Evolutionary conservation across 306 rosid species (phyloP).

Genomic region (Myrica gale): DNA sequence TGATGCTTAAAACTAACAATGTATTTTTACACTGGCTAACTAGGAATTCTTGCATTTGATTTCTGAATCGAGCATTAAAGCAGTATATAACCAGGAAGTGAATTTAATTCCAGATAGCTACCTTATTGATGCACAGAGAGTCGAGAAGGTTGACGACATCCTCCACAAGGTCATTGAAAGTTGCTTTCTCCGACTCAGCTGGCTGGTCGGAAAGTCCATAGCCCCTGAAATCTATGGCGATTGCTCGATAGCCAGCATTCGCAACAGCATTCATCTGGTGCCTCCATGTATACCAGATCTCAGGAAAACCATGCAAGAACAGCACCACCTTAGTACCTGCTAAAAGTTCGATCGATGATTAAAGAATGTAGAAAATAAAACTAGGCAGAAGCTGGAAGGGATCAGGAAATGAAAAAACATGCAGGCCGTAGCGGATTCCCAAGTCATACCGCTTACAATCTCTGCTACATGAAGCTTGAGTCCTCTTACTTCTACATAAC

Average conservation of each 20-base stretch:
- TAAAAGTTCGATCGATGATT: background rate
- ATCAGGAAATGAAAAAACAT: background rate
- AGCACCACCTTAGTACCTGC: constrained; percentile 61
- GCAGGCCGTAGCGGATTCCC: background rate
- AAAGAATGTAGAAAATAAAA: background rate
- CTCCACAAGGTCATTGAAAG: constrained; percentile 38
- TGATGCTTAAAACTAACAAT: no score
- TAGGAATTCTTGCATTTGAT: no score
- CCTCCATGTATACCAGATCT: constrained; percentile 82
- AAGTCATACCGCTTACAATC: constrained; percentile 42
- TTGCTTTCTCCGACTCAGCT: constrained; percentile 45
- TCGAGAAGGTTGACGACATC: constrained; percentile 54
- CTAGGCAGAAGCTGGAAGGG: no score
- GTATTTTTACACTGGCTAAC: no score
- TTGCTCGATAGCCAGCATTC: constrained; percentile 58
- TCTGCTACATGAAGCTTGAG: constrained; percentile 69
- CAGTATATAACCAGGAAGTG: no score
- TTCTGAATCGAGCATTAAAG: no score
- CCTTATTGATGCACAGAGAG: constrained; percentile 53
- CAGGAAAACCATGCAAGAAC: constrained; percentile 79
- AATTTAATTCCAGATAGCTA: background rate
- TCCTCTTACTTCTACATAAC: constrained; percentile 55
- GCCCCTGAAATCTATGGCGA: constrained; percentile 71
- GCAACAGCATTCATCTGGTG: constrained; percentile 71
- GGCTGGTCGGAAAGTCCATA: constrained; percentile 80